A percentile compares a stretch with the other conserved stretches of the same genome.
Conservation (phyloP, 2,329 filamentous ascomycete genomes). For the Leptographium lundbergii region DNA sequence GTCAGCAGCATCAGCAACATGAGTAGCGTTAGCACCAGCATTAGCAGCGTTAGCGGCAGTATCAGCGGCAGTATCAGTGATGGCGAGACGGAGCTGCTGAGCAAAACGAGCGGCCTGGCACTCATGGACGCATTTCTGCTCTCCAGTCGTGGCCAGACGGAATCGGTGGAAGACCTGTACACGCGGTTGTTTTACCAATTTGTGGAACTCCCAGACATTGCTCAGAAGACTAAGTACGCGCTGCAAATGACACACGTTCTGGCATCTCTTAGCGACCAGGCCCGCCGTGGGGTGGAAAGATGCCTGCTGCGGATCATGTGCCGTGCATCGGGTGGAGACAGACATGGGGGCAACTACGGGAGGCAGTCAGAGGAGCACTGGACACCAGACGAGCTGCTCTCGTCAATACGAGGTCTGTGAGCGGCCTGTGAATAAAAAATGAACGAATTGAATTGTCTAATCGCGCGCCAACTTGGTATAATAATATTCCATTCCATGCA, state of each 20-base stretch:
- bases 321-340: neutral
- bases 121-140: neutral
- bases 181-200: neutral
- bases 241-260: constrained; percentile 4
- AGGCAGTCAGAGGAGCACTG: neutral
- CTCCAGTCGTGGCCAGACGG: neutral
- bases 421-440: neutral
- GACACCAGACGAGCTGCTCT: constrained; percentile 5
- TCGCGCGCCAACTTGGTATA: neutral
- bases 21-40: neutral
- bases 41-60: neutral
- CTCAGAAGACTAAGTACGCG: neutral
- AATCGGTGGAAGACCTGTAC: neutral
- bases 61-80: neutral
- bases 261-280: constrained; percentile 3
- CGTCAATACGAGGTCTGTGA: constrained; percentile 2
- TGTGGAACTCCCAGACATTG: neutral
- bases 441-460: neutral
- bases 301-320: constrained; percentile 4
- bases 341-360: neutral
- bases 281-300: constrained; percentile 4
- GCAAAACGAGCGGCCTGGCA: neutral
- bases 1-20: neutral
- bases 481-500: neutral
- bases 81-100: neutral